These are phyloP conservation scores for Clarireedia paspali DNA, from an alignment of 2,329 filamentous ascomycete species.

Conservation along the genomic window DNA sequence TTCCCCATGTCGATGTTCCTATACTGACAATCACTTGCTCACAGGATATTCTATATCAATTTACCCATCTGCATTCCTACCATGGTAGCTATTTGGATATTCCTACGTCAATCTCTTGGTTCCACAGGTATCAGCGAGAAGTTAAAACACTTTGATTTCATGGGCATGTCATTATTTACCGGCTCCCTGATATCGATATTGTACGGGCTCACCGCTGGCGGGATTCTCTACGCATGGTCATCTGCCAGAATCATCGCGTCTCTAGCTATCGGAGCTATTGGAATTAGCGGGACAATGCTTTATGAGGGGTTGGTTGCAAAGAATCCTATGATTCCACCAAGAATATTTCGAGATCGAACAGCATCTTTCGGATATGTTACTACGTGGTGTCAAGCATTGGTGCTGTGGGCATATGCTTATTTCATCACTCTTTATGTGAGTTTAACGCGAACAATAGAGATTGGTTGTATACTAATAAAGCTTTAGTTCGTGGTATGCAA, in stretches of 20 bases:
- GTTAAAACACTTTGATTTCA: conserved; percentile 49
- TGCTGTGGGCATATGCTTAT: conserved; percentile 14
- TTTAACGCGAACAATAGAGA: neutral
- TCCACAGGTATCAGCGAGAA: conserved; percentile 1
- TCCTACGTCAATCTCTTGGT: conserved; percentile 7
- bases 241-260: conserved; percentile 53
- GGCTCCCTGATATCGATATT: conserved; percentile 32
- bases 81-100: conserved; percentile 9
- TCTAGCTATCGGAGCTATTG: conserved; percentile 43
- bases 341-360: conserved; percentile 36
- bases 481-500: neutral
- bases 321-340: conserved; percentile 30
- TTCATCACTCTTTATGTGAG: conserved; percentile 13
- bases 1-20: neutral
- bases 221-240: conserved; percentile 54
- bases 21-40: too few species aligned
- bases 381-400: conserved; percentile 12
- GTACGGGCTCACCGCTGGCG: conserved; percentile 54
- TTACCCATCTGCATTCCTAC: conserved; percentile 13
- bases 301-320: conserved; percentile 36
- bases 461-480: neutral
- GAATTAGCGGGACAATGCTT: conserved; percentile 41
- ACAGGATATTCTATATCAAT: conserved; percentile 11
- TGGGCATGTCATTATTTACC: conserved; percentile 37
- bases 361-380: conserved; percentile 31